These are phyloP conservation scores for Radiomyces spectabilis DNA, from an alignment of 192 early-diverging fungal species.

Conservation along the genomic window DNA sequence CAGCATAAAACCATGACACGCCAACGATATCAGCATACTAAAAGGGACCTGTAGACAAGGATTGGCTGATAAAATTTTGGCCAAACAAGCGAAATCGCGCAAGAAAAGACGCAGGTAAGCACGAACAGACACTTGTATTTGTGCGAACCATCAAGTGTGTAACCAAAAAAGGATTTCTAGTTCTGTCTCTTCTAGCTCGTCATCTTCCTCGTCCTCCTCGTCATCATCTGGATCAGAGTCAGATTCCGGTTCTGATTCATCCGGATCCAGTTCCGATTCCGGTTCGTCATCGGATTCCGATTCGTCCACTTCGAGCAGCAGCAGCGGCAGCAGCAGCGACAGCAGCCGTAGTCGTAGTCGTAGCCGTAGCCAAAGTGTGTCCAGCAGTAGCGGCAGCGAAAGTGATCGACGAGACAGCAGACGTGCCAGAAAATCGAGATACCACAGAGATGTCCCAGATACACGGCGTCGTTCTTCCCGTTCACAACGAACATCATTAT, in stretches of 20 bases:
- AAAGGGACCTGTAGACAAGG: too few relatives aligned
- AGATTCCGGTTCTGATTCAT: background rate
- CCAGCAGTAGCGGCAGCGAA: background rate
- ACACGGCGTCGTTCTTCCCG: background rate
- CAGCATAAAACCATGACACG: too few relatives aligned
- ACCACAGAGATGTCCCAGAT: too few relatives aligned
- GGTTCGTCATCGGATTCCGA: background rate
- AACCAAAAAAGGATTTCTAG: background rate
- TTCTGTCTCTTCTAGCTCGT: constrained; percentile 3
- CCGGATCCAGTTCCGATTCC: constrained; percentile 2
- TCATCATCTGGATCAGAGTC: constrained; percentile 12
- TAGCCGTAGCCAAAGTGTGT: background rate
- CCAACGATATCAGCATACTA: too few relatives aligned
- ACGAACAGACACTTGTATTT: too few relatives aligned
- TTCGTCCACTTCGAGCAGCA: background rate
- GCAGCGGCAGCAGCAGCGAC: constrained; percentile 16
- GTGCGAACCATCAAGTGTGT: background rate
- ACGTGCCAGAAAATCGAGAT: too few relatives aligned
- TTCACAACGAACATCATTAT: background rate
- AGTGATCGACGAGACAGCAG: background rate
- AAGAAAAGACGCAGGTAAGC: constrained; percentile 22
- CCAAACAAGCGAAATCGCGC: constrained; percentile 31
- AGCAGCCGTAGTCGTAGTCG: constrained; percentile 12
- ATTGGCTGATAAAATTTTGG: constrained; percentile 38
- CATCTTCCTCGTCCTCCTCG: constrained; percentile 7